phyloP scores from a whole-genome alignment of 1,284 basidiomycete species.

The Puccinia polysora region DNA sequence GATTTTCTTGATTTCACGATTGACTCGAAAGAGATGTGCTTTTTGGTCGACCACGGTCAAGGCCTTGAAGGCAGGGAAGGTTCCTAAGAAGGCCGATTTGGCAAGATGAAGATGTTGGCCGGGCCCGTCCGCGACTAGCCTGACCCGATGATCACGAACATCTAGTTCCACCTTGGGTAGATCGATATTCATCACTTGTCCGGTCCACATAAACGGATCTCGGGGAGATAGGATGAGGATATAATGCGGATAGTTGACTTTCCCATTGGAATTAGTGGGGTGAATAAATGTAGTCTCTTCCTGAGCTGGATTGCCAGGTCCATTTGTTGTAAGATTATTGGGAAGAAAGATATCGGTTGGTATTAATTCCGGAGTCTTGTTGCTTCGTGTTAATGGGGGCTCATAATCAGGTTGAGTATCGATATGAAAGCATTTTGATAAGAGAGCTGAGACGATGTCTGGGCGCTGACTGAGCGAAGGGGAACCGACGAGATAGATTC shows the following conservation, averaged over 20 bases:
- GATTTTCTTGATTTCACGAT: slow-evolving; percentile 85
- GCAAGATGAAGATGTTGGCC: slow-evolving; percentile 49
- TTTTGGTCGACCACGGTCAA: slow-evolving; percentile 67
- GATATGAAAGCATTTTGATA: slow-evolving; percentile 69
- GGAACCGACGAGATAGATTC: slow-evolving; percentile 88
- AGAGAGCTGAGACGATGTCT: slow-evolving; percentile 71
- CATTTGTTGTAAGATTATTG: not conserved
- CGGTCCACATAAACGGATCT: slow-evolving; percentile 88
- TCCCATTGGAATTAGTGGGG: slow-evolving; percentile 25
- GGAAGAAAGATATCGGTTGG: slow-evolving; percentile 54
- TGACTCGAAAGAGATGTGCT: slow-evolving; percentile 84
- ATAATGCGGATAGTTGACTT: slow-evolving; percentile 59
- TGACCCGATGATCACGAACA: slow-evolving; percentile 71
- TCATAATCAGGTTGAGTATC: slow-evolving; percentile 48
- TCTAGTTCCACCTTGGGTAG: slow-evolving; percentile 57
- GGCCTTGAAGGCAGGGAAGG: slow-evolving; percentile 44
- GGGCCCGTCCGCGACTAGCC: slow-evolving; percentile 50
- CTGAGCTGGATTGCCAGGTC: slow-evolving; percentile 17
- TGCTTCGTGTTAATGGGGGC: slow-evolving; percentile 57
- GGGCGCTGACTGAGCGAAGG: slow-evolving; percentile 76
- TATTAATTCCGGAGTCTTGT: slow-evolving; percentile 57
- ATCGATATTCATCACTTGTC: slow-evolving; percentile 67
- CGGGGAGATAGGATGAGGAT: slow-evolving; percentile 81
- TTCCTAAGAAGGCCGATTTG: slow-evolving; percentile 41
- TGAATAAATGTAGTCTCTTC: slow-evolving; percentile 53